phyloP scores from a whole-genome alignment of 257 asterid species.

The Forsythia viridissima region DNA sequence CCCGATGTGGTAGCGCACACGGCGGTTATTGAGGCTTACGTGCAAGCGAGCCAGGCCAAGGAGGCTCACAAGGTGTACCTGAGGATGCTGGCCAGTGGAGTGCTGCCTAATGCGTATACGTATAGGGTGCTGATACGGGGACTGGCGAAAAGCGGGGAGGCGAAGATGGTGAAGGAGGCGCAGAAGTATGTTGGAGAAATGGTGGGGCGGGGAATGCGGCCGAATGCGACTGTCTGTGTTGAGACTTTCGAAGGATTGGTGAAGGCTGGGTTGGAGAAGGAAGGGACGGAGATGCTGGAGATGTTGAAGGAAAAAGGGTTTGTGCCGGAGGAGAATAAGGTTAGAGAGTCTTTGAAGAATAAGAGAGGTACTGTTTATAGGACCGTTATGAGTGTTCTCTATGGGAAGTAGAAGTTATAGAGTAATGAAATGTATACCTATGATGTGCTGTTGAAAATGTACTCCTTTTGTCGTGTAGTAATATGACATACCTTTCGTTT shows the following conservation, averaged over 20 bases:
- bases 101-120: conserved; percentile 73
- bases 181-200: conserved; percentile 64
- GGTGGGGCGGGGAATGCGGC: conserved; percentile 67
- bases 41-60: conserved; percentile 61
- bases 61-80: conserved; percentile 64
- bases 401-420: conserved; percentile 30
- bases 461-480: no score
- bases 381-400: conserved; percentile 29
- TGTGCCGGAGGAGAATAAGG: conserved; percentile 59
- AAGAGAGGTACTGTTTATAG: conserved; percentile 32
- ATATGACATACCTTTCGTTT: no score
- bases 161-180: conserved; percentile 55
- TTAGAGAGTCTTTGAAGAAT: conserved; percentile 50
- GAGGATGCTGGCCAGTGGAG: conserved; percentile 75
- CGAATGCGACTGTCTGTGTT: conserved; percentile 53
- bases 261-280: conserved; percentile 50
- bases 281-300: conserved; percentile 58
- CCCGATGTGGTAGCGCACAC: conserved; percentile 91
- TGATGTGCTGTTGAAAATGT: no score
- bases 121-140: conserved; percentile 56
- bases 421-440: conserved; percentile 1
- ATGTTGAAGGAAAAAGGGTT: conserved; percentile 58
- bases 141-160: conserved; percentile 59
- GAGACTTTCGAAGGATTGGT: conserved; percentile 52
- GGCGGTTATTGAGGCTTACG: conserved; percentile 84